Evolutionary conservation across 257 asterid genomes (phyloP), one percentile per base, ranked within the genome.

Genomic region (Fraxinus excelsior): DNA sequence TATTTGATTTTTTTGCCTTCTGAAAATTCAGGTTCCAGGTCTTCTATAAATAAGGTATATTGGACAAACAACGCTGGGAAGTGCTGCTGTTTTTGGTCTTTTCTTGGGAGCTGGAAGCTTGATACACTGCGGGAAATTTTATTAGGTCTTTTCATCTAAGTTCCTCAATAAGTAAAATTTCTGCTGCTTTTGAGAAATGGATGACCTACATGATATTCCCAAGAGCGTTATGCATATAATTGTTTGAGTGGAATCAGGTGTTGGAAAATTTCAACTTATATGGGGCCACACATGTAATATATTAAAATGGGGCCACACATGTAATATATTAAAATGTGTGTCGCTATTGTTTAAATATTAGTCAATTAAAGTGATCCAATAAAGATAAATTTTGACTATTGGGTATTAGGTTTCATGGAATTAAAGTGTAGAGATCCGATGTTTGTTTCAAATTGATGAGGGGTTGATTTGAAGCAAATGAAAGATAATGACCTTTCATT

Each of bases 51-150:
- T 90, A 78, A 80, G 93, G 71, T 73, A 87, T 46, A 85, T 87
- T 75, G 96, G 96, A 75, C 89, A 85, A 80, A 85, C 90, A n/a
- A 88, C 93, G 0, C 32, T 88, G 40, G 93, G 93, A 38, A 88
- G 93, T 78, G 96, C 96, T 62, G 94, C 94, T n/a, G 75, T 89
- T 56, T 89, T 87, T 67, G 92, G 92, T 37, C 89, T 89, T 71
- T 87, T 89, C 80, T 78, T 89, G 67, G 90, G 94, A 18, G 94
- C 94, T 23, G 92, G 92, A 81, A 86, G 94, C 83, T 84, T 90
- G 82, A 88, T 88, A 80, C 91, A 87, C 75, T 88, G 91, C 37
- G 93, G 90, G 64, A 90, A 87, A 80, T 88, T 87, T 40, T 86
- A 88, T 28, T 88, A 70, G 73, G 28, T 53, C n/a, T 19, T n/a